Evolutionary conservation across 805 yeast genomes (phyloP).

Genomic region (Clavispora carvajalis): DNA sequence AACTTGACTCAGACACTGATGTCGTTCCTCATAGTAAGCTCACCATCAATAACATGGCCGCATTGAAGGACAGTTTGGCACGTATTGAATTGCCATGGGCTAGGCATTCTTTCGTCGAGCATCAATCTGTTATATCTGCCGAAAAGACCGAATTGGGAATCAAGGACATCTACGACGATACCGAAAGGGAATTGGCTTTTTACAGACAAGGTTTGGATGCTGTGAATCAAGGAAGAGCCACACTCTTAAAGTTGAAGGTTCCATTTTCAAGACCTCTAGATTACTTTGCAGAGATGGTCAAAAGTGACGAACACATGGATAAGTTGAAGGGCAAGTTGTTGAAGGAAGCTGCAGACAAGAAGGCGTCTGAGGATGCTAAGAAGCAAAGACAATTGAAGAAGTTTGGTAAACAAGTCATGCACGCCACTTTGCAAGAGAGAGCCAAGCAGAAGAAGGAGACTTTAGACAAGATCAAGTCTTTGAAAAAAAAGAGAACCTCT

Average conservation of each 20-base stretch:
- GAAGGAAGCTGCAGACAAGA: constrained; percentile 75
- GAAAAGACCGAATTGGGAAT: constrained; percentile 59
- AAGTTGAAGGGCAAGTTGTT: constrained; percentile 76
- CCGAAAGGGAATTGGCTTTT: constrained; percentile 91
- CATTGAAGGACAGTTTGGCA: constrained; percentile 63
- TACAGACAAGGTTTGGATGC: constrained; percentile 92
- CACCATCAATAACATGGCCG: constrained; percentile 83
- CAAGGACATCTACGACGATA: constrained; percentile 89
- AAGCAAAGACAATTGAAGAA: constrained; percentile 92
- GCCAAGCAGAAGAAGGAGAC: constrained; percentile 90
- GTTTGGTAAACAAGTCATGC: constrained; percentile 95
- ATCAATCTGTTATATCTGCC: constrained; percentile 63
- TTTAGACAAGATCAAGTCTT: constrained; percentile 81
- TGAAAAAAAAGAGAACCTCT: constrained; percentile 81
- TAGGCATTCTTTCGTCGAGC: constrained; percentile 75
- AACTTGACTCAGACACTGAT: constrained; percentile 90
- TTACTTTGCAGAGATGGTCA: constrained; percentile 97
- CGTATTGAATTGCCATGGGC: constrained; percentile 63
- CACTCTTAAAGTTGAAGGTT: constrained; percentile 62
- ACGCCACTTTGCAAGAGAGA: constrained; percentile 88
- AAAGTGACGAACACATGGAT: constrained; percentile 97
- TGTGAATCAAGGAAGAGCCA: constrained; percentile 63
- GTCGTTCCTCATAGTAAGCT: constrained; percentile 87
- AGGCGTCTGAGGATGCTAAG: constrained; percentile 88
- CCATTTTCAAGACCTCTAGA: constrained; percentile 92